Percentiles rank a stretch among this genome's conserved stretches.
Conservation (phyloP, 2,329 filamentous ascomycete species). For the Aspergillus ustus region DNA sequence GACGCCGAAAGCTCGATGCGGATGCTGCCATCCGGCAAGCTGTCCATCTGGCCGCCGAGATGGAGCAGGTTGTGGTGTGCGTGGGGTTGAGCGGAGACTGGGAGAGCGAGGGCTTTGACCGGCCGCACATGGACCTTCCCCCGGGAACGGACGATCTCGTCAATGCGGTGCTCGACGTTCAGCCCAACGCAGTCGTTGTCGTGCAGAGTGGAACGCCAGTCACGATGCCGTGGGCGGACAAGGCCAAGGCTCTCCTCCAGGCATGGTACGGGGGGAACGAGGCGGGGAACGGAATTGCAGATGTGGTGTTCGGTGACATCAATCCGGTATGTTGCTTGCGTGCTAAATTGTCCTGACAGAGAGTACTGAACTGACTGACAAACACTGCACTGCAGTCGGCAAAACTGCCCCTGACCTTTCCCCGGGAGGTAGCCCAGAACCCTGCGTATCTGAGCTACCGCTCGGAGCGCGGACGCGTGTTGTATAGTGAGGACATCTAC, state of each 20-base stretch:
- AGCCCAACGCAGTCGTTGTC: constrained; percentile 72
- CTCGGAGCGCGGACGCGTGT: constrained; percentile 69
- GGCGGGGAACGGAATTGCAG: constrained; percentile 78
- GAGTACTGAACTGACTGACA: not conserved
- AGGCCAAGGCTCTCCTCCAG: constrained; percentile 66
- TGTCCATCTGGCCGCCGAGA: constrained; percentile 67
- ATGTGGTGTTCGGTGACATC: constrained; percentile 73
- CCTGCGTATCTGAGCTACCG: constrained; percentile 77
- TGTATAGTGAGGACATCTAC: constrained; percentile 82
- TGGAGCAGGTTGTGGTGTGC: constrained; percentile 78
- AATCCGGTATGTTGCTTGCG: constrained; percentile 56
- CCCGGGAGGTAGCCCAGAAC: constrained; percentile 68
- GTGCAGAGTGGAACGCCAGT: constrained; percentile 77
- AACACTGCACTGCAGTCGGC: constrained; percentile 51
- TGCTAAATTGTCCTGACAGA: too few relatives aligned
- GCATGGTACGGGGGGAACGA: constrained; percentile 88
- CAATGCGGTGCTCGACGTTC: constrained; percentile 65
- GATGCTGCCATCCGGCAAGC: constrained; percentile 66
- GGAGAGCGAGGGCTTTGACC: constrained; percentile 75
- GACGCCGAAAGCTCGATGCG: constrained; percentile 61
- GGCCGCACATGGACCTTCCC: constrained; percentile 62
- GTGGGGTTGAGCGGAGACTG: constrained; percentile 79
- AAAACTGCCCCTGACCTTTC: constrained; percentile 76
- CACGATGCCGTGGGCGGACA: constrained; percentile 53
- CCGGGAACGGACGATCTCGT: constrained; percentile 63